phyloP scores from a whole-genome alignment of 1,284 basidiomycete species.

The Xerocomus minutiporus region DNA sequence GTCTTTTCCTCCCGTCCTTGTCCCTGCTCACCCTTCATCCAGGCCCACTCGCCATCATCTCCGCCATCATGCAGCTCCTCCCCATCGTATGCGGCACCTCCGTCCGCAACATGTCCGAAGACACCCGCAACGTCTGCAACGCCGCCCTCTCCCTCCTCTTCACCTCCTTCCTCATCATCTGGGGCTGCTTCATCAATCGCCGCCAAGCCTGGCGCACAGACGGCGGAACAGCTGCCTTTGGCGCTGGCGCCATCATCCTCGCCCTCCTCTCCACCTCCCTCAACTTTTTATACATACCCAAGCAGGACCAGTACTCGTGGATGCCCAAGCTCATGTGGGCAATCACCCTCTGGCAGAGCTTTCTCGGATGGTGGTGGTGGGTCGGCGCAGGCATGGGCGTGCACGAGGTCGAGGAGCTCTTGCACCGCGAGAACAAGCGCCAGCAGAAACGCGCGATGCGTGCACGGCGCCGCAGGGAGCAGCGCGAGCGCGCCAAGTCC shows the following conservation, averaged over 20 bases:
- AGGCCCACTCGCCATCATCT: conserved; percentile 83
- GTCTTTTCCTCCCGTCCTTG: not conserved
- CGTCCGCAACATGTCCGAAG: conserved; percentile 63
- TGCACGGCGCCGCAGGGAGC: conserved; percentile 40
- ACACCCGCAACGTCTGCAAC: conserved; percentile 92
- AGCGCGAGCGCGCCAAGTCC: conserved; percentile 46
- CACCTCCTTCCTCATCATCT: conserved; percentile 84
- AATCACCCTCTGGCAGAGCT: conserved; percentile 89
- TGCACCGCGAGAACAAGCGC: conserved; percentile 55
- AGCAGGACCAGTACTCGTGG: conserved; percentile 81
- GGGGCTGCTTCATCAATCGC: conserved; percentile 90
- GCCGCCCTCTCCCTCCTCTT: conserved; percentile 93
- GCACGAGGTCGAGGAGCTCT: conserved; percentile 57
- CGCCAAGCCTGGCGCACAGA: conserved; percentile 92
- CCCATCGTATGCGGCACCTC: conserved; percentile 51
- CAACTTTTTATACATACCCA: conserved; percentile 82
- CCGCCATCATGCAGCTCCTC: conserved; percentile 83
- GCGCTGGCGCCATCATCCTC: conserved; percentile 73
- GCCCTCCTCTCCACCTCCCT: conserved; percentile 77
- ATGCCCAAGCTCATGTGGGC: conserved; percentile 82
- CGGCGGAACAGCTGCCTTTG: conserved; percentile 94
- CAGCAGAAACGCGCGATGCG: conserved; percentile 43
- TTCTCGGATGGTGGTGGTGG: conserved; percentile 97
- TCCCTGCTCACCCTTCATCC: not conserved
- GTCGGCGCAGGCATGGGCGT: conserved; percentile 83